phyloP scores from a whole-genome alignment of 2,329 filamentous ascomycete species.

The Plectosphaerella plurivora region DNA sequence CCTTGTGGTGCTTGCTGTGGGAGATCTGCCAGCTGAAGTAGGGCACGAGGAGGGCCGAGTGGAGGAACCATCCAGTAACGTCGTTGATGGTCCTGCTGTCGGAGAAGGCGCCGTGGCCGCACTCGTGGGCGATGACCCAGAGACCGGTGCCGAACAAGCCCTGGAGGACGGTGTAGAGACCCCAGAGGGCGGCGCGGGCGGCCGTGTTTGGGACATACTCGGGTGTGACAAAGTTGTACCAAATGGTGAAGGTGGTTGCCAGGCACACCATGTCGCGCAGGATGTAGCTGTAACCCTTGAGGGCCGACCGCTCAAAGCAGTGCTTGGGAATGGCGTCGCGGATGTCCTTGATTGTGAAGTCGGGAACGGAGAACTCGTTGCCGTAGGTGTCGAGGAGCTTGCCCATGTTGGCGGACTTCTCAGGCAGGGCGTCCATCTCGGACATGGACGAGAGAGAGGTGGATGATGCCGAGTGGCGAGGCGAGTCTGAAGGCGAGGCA shows the following conservation, averaged over 20 bases:
- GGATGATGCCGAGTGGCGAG: constrained; percentile 65
- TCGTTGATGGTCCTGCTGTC: constrained; percentile 89
- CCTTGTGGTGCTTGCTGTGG: constrained; percentile 99
- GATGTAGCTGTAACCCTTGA: constrained; percentile 76
- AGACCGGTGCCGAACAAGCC: constrained; percentile 90
- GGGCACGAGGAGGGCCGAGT: constrained; percentile 84
- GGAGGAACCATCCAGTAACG: constrained; percentile 84
- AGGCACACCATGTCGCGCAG: constrained; percentile 72
- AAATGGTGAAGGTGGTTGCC: constrained; percentile 75
- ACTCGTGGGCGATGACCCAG: constrained; percentile 97
- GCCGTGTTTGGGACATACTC: constrained; percentile 71
- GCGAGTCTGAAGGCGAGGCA: constrained; percentile 56
- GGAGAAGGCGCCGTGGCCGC: constrained; percentile 95
- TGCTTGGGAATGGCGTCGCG: constrained; percentile 95
- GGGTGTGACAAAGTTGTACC: constrained; percentile 85
- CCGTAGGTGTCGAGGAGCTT: constrained; percentile 87
- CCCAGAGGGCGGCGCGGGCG: constrained; percentile 61
- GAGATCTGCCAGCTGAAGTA: constrained; percentile 99
- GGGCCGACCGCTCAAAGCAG: constrained; percentile 85
- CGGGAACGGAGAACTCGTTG: constrained; percentile 87
- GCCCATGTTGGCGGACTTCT: constrained; percentile 44
- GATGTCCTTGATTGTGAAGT: constrained; percentile 97
- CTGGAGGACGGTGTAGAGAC: constrained; percentile 71
- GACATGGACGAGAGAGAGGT: constrained; percentile 92
- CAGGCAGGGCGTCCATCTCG: constrained; percentile 47